phyloP scores from a whole-genome alignment of 2,329 filamentous ascomycete genomes.

The Hymenotorrendiella dingleyae region DNA sequence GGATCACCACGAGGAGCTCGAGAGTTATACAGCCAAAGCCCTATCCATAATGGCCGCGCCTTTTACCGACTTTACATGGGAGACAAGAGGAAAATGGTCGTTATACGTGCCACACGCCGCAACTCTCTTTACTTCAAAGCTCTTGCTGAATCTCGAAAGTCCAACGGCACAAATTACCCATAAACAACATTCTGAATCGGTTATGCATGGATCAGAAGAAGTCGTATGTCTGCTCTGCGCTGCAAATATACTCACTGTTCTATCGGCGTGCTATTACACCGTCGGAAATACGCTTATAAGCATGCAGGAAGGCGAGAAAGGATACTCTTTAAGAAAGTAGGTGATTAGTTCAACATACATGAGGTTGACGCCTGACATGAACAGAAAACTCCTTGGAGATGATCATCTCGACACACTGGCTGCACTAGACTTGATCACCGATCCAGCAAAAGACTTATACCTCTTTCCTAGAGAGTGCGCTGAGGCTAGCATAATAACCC shows the following conservation, averaged over 20 bases:
- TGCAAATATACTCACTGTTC: background rate
- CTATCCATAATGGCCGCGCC: background rate
- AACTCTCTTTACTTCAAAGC: background rate
- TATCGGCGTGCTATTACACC: background rate
- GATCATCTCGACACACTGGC: constrained; percentile 1
- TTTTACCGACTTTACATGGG: constrained; percentile 2
- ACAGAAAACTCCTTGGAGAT: constrained; percentile 1
- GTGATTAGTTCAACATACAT: background rate
- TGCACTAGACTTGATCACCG: constrained; percentile 1
- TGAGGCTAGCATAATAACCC: too few species aligned
- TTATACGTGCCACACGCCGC: constrained; percentile 2
- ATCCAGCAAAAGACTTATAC: constrained; percentile 3
- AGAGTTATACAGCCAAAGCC: constrained; percentile 1
- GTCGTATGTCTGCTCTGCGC: background rate
- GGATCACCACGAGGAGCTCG: constrained; percentile 4
- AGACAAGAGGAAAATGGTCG: constrained; percentile 4
- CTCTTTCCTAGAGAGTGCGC: constrained; percentile 1
- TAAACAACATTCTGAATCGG: background rate
- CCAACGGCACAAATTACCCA: background rate
- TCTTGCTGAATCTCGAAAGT: background rate
- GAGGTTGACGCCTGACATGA: background rate
- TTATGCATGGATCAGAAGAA: background rate
- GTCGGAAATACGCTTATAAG: background rate
- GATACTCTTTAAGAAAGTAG: background rate
- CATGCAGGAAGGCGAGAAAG: background rate